Conservation (phyloP, 768 basidiomycete genomes). For the Leccinum truebloodii region DNA sequence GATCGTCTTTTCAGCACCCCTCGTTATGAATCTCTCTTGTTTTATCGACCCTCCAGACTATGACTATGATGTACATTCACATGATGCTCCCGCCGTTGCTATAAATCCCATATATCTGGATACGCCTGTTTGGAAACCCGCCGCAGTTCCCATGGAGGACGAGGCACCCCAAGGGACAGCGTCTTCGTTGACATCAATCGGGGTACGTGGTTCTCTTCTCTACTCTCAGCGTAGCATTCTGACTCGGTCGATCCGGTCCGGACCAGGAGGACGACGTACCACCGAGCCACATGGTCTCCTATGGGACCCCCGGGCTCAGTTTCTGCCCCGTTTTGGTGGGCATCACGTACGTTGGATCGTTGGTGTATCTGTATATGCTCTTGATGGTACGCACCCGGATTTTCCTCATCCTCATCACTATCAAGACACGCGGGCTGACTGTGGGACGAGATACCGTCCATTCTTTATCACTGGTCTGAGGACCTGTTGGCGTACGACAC, state of each 20-base stretch:
- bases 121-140: background rate
- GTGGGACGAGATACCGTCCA: constrained; percentile 18
- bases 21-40: constrained; percentile 5
- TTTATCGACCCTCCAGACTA: constrained; percentile 1
- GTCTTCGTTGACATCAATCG: background rate
- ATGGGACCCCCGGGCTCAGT: constrained; percentile 17
- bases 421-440: background rate
- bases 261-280: constrained; percentile 2
- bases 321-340: constrained; percentile 22
- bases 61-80: background rate
- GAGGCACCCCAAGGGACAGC: background rate
- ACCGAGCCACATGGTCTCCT: constrained; percentile 3
- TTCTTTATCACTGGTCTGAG: constrained; percentile 24
- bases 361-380: constrained; percentile 24
- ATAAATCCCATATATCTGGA: background rate
- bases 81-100: background rate
- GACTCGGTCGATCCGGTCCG: background rate
- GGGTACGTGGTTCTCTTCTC: constrained; percentile 3
- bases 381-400: constrained; percentile 19
- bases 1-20: background rate
- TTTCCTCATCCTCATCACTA: background rate
- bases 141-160: background rate
- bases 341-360: constrained; percentile 15
- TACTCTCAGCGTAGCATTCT: background rate
- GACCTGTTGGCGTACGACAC: constrained; percentile 16